Conservation (phyloP, 177 flowering plant genomes). For the Telopea speciosissima region DNA sequence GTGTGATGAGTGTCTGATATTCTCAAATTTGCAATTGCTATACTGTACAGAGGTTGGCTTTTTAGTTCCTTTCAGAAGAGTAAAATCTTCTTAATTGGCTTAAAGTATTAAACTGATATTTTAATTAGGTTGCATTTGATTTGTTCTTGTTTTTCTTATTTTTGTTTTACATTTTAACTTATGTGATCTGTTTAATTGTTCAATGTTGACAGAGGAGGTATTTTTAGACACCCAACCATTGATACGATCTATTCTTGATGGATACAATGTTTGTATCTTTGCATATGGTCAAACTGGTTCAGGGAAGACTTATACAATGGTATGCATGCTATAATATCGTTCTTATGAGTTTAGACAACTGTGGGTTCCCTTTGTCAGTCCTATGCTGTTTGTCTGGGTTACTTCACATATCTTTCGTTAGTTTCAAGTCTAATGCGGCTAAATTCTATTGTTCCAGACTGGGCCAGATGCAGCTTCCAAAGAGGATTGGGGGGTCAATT, state of each 20-base stretch:
- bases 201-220: conserved; percentile 44
- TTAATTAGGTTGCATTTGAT: not conserved
- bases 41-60: not conserved
- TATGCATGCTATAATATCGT: conserved; percentile 13
- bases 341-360: not conserved
- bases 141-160: not conserved
- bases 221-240: conserved; percentile 52
- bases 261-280: conserved; percentile 68
- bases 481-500: conserved; percentile 66
- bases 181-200: not conserved
- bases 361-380: not conserved
- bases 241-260: conserved; percentile 61
- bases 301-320: conserved; percentile 81
- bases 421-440: not conserved
- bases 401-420: not conserved
- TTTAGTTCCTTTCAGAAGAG: not conserved
- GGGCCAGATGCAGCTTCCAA: conserved; percentile 48
- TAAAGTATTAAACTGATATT: not conserved
- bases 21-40: not conserved
- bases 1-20: too few relatives aligned
- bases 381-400: not conserved
- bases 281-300: conserved; percentile 89
- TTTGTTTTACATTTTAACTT: not conserved
- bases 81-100: too few relatives aligned
- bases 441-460: conserved; percentile 27